A percentile compares a stretch with the other conserved stretches of the same genome.
Evolutionary conservation across 371 early-diverging fungal species (phyloP).

Genomic region (Lichtheimia ornata): DNA sequence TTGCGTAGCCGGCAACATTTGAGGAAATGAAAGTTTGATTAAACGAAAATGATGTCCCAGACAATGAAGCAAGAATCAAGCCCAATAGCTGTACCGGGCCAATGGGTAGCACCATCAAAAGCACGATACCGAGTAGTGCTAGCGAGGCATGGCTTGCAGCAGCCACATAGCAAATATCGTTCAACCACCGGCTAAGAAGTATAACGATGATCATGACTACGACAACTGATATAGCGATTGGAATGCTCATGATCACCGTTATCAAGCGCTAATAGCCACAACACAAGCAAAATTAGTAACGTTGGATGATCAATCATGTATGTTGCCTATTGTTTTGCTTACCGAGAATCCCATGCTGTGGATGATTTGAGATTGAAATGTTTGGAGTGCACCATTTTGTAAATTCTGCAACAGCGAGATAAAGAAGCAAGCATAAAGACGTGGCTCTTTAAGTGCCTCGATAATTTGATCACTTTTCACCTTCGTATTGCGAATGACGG

Average conservation of each 20-base stretch:
- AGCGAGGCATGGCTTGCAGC: slow-evolving; percentile 5
- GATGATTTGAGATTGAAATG: slow-evolving; percentile 22
- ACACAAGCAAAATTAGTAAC: background rate
- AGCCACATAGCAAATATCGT: slow-evolving; percentile 24
- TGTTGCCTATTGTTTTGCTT: background rate
- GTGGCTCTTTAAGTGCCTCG: slow-evolving; percentile 30
- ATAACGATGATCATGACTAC: slow-evolving; percentile 18
- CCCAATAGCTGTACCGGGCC: slow-evolving; percentile 20
- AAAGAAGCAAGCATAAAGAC: slow-evolving; percentile 28
- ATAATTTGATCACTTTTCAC: slow-evolving; percentile 29
- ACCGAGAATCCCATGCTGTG: slow-evolving; percentile 29
- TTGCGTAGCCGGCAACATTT: slow-evolving; percentile 13
- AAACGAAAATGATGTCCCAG: slow-evolving; percentile 19
- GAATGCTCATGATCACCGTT: slow-evolving; percentile 13
- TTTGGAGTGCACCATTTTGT: slow-evolving; percentile 28
- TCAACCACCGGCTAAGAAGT: slow-evolving; percentile 11
- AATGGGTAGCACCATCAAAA: slow-evolving; percentile 24
- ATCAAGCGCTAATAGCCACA: slow-evolving; percentile 12
- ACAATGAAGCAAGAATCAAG: slow-evolving; percentile 19
- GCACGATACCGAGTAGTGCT: slow-evolving; percentile 21
- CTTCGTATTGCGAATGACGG: slow-evolving; percentile 22
- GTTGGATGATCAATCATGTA: background rate
- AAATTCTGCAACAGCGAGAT: slow-evolving; percentile 25
- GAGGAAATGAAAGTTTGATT: slow-evolving; percentile 10
- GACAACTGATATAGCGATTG: background rate